These are phyloP conservation scores for Cichorium intybus DNA, from an alignment of 140 eudicot genomes.

Conservation along the genomic window DNA sequence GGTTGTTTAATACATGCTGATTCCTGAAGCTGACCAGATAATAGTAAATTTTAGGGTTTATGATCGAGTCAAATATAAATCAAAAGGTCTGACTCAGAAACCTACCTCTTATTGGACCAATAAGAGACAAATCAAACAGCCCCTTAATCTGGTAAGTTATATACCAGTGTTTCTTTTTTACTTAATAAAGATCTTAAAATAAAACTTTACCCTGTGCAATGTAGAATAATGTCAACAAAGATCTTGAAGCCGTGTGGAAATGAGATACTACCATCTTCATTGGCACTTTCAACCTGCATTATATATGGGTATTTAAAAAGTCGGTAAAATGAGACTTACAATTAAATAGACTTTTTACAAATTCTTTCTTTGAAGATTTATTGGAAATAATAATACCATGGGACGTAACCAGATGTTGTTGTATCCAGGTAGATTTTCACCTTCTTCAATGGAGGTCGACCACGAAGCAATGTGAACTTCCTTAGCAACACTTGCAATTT, in stretches of 20 bases:
- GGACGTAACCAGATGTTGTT: slow-evolving; percentile 79
- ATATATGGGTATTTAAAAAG: background rate
- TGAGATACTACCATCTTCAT: slow-evolving; percentile 62
- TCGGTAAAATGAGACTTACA: too few relatives aligned
- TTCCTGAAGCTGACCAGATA: too few relatives aligned
- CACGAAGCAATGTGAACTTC: slow-evolving; percentile 87
- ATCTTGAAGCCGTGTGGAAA: slow-evolving; percentile 58
- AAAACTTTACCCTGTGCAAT: slow-evolving; percentile 78
- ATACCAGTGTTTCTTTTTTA: background rate
- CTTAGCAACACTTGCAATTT: slow-evolving; percentile 66
- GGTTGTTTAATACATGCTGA: too few relatives aligned
- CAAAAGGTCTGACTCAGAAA: too few relatives aligned
- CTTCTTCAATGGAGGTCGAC: slow-evolving; percentile 33
- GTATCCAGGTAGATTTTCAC: slow-evolving; percentile 49
- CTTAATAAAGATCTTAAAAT: background rate
- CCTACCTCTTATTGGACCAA: too few relatives aligned
- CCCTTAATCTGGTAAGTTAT: background rate
- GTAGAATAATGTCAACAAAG: slow-evolving; percentile 63
- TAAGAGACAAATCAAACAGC: too few relatives aligned
- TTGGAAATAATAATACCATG: too few relatives aligned
- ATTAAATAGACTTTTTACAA: too few relatives aligned
- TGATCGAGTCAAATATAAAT: too few relatives aligned
- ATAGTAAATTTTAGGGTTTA: too few relatives aligned
- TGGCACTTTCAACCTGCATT: slow-evolving; percentile 62
- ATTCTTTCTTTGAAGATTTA: too few relatives aligned